These are phyloP conservation scores for Xylaria sp. DNA, from an alignment of 2,329 filamentous ascomycete species.

Conservation along the genomic window DNA sequence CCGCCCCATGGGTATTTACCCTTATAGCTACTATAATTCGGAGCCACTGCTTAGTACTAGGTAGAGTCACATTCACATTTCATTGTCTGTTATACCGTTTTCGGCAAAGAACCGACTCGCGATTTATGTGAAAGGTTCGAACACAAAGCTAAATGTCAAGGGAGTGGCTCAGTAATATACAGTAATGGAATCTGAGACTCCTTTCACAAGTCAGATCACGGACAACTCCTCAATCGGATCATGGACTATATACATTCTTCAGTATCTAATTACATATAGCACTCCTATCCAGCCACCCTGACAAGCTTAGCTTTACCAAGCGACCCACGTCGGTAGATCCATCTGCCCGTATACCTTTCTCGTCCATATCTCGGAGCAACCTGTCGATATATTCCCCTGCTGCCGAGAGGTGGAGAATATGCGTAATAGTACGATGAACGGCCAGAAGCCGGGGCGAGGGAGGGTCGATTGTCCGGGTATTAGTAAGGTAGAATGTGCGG, in stretches of 20 bases:
- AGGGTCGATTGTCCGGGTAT: slow-evolving; percentile 47
- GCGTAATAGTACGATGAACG: slow-evolving; percentile 50
- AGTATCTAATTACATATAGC: slow-evolving; percentile 16
- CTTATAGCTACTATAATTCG: too few relatives aligned
- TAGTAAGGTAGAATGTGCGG: slow-evolving; percentile 46
- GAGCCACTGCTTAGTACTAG: too few relatives aligned
- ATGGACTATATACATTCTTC: slow-evolving; percentile 19
- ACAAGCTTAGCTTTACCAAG: slow-evolving; percentile 26
- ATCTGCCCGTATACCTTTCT: slow-evolving; percentile 30
- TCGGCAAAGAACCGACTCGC: too few relatives aligned
- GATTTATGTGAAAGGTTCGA: too few relatives aligned
- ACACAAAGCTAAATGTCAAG: too few relatives aligned
- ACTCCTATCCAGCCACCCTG: slow-evolving; percentile 18
- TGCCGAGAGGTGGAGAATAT: slow-evolving; percentile 50
- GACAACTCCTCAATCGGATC: too few relatives aligned
- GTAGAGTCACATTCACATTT: too few relatives aligned
- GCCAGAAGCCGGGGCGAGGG: slow-evolving; percentile 51
- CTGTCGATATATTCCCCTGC: slow-evolving; percentile 50
- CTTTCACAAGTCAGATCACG: too few relatives aligned
- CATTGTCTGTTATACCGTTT: too few relatives aligned
- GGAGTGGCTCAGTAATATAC: too few relatives aligned
- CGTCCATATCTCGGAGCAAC: slow-evolving; percentile 44
- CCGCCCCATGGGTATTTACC: too few relatives aligned
- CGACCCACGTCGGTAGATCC: slow-evolving; percentile 38
- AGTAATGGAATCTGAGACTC: too few relatives aligned